phyloP scores from a whole-genome alignment of 2,329 filamentous ascomycete species.

The Helotiales sp. region DNA sequence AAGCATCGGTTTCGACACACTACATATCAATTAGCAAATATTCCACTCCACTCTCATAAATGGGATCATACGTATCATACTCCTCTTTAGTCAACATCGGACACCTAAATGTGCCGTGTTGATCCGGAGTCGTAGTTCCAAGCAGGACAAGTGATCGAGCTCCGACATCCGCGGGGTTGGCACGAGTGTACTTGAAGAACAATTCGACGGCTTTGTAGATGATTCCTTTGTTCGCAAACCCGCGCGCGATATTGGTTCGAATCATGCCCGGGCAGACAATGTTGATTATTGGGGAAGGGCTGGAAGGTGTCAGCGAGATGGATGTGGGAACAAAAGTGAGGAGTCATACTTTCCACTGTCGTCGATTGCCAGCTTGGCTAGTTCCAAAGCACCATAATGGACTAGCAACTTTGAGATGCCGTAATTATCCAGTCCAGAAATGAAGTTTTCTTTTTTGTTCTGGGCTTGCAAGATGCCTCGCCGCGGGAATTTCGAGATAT shows the following conservation, averaged over 20 bases:
- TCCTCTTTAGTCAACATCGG: neutral
- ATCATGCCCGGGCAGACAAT: conserved; percentile 20
- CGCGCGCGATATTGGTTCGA: conserved; percentile 21
- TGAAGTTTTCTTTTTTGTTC: conserved; percentile 6
- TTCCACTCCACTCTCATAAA: neutral
- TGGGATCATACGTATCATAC: neutral
- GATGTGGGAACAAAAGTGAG: too few relatives aligned
- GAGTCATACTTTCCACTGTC: neutral
- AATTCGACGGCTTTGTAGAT: neutral
- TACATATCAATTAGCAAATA: neutral
- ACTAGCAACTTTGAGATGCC: neutral
- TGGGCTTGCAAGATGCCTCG: neutral
- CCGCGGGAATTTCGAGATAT: conserved; percentile 10
- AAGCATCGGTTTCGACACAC: neutral
- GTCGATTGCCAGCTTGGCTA: neutral
- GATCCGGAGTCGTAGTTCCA: neutral
- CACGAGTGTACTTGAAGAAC: neutral
- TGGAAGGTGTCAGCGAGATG: neutral
- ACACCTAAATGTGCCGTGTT: conserved; percentile 5
- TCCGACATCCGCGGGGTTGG: neutral
- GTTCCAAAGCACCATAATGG: neutral
- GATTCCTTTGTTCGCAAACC: conserved; percentile 3
- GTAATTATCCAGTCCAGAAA: neutral
- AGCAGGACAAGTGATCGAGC: neutral
- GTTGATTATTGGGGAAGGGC: conserved; percentile 17